phyloP scores from a whole-genome alignment of 2,329 filamentous ascomycete genomes.

The Epichloe baconii region DNA sequence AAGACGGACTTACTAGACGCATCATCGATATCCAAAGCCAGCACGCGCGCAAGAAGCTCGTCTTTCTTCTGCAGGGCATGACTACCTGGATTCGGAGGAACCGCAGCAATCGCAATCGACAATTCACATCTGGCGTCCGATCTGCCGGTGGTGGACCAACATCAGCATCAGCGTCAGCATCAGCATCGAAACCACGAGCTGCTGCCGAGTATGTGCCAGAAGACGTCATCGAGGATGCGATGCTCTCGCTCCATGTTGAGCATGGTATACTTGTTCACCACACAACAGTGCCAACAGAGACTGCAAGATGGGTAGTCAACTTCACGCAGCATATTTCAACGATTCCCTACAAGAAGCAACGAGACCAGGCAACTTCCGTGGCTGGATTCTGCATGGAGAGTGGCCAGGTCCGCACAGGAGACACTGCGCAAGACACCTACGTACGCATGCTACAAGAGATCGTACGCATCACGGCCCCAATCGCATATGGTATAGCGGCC shows the following conservation, averaged over 20 bases:
- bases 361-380: conserved; percentile 34
- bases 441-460: conserved; percentile 67
- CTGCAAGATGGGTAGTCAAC: conserved; percentile 56
- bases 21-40: conserved; percentile 39
- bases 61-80: conserved; percentile 64
- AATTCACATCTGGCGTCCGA: conserved; percentile 53
- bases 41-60: conserved; percentile 39
- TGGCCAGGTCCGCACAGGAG: conserved; percentile 61
- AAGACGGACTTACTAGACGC: conserved; percentile 43
- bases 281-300: conserved; percentile 45
- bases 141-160: conserved; percentile 19
- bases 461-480: conserved; percentile 54
- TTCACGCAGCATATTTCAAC: conserved; percentile 73
- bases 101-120: conserved; percentile 50
- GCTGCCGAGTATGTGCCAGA: conserved; percentile 45
- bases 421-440: conserved; percentile 53
- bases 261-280: conserved; percentile 60
- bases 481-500: conserved; percentile 55
- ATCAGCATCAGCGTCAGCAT: conserved; percentile 19
- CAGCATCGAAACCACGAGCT: conserved; percentile 20
- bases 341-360: conserved; percentile 53
- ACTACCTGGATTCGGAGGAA: conserved; percentile 55
- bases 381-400: conserved; percentile 67
- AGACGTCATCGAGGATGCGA: conserved; percentile 54
- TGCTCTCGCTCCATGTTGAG: conserved; percentile 55